Evolutionary conservation across 176 grass and related monocot species (phyloP).

Genomic region (Secale cereale): DNA sequence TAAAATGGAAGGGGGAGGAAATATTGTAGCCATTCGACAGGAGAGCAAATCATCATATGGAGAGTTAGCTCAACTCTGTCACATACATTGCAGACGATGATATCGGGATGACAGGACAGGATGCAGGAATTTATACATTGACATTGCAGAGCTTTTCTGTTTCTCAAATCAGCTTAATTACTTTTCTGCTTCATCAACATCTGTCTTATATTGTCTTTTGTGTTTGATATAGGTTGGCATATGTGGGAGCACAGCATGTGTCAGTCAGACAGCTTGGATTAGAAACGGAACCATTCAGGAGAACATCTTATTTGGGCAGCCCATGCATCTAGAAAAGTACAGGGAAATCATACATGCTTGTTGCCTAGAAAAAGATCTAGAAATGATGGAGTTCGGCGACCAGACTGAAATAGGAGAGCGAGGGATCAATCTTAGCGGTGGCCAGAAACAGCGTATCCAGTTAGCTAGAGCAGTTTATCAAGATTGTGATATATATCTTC

Average conservation of each 20-base stretch:
- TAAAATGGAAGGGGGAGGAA: no score
- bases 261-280: constrained; percentile 60
- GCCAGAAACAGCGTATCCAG: constrained; percentile 74
- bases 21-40: no score
- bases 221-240: constrained; percentile 46
- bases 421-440: constrained; percentile 73
- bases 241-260: constrained; percentile 62
- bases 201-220: not conserved
- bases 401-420: constrained; percentile 72
- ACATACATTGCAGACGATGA: not conserved
- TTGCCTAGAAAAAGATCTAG: constrained; percentile 64
- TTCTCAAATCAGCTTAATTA: not conserved
- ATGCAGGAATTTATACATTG: not conserved
- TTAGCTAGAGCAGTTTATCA: constrained; percentile 71
- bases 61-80: not conserved
- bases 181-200: not conserved
- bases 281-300: constrained; percentile 62
- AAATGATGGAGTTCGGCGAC: constrained; percentile 78
- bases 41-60: no score
- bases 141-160: not conserved
- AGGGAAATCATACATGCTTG: constrained; percentile 41
- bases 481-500: constrained; percentile 69
- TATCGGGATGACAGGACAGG: no score
- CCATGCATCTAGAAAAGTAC: constrained; percentile 42
- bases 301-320: constrained; percentile 68